Evolutionary conservation across 441 rosid species (phyloP), one percentile per base, ranked within the genome.

Genomic region (Populus tomentosa): DNA sequence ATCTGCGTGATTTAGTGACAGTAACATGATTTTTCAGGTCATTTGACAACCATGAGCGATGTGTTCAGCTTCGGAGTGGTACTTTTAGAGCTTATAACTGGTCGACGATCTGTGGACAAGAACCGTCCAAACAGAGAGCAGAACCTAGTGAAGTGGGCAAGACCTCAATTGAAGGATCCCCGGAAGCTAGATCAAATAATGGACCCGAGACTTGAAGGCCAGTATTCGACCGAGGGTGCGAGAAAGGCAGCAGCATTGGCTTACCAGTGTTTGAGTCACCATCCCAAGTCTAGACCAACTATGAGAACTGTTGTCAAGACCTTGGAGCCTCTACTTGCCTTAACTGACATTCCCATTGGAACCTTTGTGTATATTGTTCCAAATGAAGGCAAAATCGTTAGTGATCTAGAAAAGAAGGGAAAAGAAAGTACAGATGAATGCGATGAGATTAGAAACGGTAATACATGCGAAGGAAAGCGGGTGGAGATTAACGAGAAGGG

Each of bases 61-160:
- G 98, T 92, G 38, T 94, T 85, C 69, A 90, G 98, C 81, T 94
- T 92, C 23, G 98, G 98, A 67, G 97, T 94, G 0, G 97, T 94
- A 28, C 81, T 94, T 24, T 62, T 91, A 36, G 98, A 94, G 78
- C 85, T 92, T 23, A 50, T 94, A 38, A 90, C 97, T 0, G 98
- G 97, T 1, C 85, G 81, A 75, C 77, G 89, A 69, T 86, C 97
- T 0, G 36, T 91, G 73, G 97, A 91, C 83, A 90, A 77, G 76
- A 82, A 78, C 21, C 89, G 97, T 10, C 85, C 88, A 10, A 40
- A 77, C 5, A 84, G 87, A 73, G 90, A 89, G 63, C 89, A 88
- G 66, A 87, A 85, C 70, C 90, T 94, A 0, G 90, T 88, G 7
- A 90, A 86, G 75, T 94, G 97, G 97, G 94, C 88, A 6, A 88